Conservation (phyloP, 306 rosid species). For the Castanea mollissima region DNA sequence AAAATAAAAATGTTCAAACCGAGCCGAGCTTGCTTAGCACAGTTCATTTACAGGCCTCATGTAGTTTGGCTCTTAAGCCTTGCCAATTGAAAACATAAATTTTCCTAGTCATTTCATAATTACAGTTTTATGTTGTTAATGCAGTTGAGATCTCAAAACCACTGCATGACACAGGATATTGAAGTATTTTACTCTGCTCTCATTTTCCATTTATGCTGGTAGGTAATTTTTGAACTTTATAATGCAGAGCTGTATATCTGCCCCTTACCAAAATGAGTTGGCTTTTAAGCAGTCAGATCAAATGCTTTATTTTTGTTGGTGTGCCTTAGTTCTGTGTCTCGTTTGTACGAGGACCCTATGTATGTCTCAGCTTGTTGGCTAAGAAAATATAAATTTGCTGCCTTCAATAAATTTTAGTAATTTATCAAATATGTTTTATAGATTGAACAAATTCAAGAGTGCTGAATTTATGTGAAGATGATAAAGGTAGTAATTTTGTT, state of each 20-base stretch:
- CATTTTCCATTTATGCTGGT: not conserved
- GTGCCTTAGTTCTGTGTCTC: not conserved
- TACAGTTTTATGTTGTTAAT: not conserved
- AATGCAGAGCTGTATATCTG: not conserved
- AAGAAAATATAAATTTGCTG: not conserved
- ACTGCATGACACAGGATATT: not conserved
- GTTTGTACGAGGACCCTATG: not conserved
- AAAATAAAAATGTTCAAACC: too few relatives aligned
- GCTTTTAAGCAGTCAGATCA: not conserved
- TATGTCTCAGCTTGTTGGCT: not conserved
- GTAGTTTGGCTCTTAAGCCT: conserved; percentile 3
- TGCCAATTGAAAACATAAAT: not conserved
- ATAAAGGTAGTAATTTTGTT: not conserved
- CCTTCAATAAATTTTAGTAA: not conserved
- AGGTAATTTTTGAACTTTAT: not conserved
- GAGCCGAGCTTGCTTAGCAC: too few relatives aligned
- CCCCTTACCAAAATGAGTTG: not conserved
- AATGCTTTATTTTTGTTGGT: not conserved
- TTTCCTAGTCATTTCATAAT: not conserved
- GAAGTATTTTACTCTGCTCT: not conserved
- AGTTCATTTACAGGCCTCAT: too few relatives aligned
- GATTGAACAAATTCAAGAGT: not conserved
- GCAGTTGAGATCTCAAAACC: conserved; percentile 1
- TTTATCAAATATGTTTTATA: not conserved
- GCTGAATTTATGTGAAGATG: not conserved